A percentile compares a stretch with the other conserved stretches of the same genome.
Evolutionary conservation across 306 rosid genomes (phyloP).

Genomic region (Comarum palustre): DNA sequence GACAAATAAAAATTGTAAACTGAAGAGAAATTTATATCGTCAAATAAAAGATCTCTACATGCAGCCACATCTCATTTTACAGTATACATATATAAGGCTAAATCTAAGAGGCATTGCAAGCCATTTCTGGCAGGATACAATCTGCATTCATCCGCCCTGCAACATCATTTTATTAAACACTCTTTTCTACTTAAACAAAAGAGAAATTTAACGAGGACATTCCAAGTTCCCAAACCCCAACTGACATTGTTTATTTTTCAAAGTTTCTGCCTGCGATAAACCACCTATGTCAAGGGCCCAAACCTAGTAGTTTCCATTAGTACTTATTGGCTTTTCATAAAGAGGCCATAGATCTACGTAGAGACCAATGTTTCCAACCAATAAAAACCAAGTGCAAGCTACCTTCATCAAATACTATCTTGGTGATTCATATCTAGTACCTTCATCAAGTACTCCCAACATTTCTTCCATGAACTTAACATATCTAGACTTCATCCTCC

Average conservation of each 20-base stretch:
- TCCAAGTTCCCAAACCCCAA: neutral
- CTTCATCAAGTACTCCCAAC: neutral
- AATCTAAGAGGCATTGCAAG: neutral
- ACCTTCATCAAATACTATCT: neutral
- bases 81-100: neutral
- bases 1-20: neutral
- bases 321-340: neutral
- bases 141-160: neutral
- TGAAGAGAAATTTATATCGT: neutral
- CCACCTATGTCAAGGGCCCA: neutral
- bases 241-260: neutral
- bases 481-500: neutral
- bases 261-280: neutral
- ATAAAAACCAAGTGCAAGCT: neutral
- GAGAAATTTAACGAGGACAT: neutral
- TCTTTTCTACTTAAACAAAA: neutral
- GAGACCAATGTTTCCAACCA: neutral
- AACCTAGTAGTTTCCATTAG: neutral
- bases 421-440: neutral
- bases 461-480: neutral
- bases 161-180: neutral
- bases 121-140: neutral
- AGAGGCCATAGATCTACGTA: neutral
- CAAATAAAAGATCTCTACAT: neutral
- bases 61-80: neutral